Evolutionary conservation across 176 grass and related monocot genomes (phyloP).

Genomic region (Leersia perrieri): DNA sequence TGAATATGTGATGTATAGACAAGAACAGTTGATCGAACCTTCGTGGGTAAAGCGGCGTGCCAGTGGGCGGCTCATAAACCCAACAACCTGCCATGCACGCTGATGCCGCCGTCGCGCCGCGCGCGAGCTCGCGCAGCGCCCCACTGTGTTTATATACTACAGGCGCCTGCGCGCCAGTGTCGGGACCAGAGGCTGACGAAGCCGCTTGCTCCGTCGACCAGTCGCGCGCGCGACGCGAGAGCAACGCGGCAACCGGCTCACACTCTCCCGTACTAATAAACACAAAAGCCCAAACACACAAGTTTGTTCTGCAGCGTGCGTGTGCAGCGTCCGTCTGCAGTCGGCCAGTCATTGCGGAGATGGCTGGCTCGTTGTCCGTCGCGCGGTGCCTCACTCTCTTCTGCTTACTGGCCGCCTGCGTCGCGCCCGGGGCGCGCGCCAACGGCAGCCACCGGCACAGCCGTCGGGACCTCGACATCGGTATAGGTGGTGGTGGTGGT

Average conservation of each 20-base stretch:
- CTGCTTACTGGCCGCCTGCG: constrained; percentile 23
- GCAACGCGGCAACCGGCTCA: neutral
- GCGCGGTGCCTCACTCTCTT: constrained; percentile 30
- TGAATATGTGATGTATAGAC: too few relatives aligned
- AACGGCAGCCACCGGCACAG: neutral
- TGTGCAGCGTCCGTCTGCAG: too few relatives aligned
- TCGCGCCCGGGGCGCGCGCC: constrained; percentile 24
- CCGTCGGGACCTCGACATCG: constrained; percentile 27
- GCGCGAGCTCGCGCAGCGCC: neutral
- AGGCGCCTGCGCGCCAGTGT: neutral
- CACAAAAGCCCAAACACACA: neutral
- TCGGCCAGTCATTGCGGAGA: too few relatives aligned
- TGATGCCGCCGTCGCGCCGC: neutral
- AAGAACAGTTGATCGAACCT: neutral
- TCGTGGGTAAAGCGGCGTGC: too few relatives aligned
- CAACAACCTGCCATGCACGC: neutral
- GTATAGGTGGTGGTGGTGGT: too few relatives aligned
- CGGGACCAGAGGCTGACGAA: neutral
- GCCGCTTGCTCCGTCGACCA: neutral
- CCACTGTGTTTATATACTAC: constrained; percentile 18
- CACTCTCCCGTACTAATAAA: neutral
- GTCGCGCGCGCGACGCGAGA: neutral
- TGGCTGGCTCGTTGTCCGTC: neutral
- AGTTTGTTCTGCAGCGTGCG: neutral
- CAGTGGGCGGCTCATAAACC: neutral